phyloP scores from a whole-genome alignment of 169 alveolate genomes.

The Amoebophrya sp. region DNA sequence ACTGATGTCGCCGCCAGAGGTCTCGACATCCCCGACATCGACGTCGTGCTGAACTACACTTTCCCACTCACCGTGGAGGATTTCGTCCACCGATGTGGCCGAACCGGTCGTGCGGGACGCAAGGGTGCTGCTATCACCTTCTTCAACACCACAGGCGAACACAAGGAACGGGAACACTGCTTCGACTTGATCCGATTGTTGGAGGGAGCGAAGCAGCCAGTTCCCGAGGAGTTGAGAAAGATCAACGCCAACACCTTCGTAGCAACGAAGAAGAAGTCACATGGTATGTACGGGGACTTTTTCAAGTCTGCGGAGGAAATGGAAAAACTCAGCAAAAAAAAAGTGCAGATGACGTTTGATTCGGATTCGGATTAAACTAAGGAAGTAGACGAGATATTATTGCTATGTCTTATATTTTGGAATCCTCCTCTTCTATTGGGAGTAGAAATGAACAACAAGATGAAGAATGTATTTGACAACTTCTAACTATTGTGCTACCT shows the following conservation, averaged over 20 bases:
- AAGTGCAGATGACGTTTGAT: not conserved
- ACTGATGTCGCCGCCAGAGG: conserved; percentile 85
- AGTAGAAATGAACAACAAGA: too few species aligned
- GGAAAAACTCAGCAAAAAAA: not conserved
- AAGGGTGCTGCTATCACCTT: not conserved
- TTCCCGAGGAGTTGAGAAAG: not conserved
- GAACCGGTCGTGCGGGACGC: conserved; percentile 83
- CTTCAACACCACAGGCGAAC: not conserved
- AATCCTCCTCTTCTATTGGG: too few species aligned
- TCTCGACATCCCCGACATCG: conserved; percentile 67
- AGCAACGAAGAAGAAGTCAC: not conserved
- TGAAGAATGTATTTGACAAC: too few species aligned
- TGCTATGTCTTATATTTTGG: too few species aligned
- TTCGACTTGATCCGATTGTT: not conserved
- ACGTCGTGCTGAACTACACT: conserved; percentile 69
- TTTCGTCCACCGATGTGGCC: conserved; percentile 59
- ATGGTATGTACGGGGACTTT: not conserved
- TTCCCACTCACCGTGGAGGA: conserved; percentile 61
- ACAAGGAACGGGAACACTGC: not conserved
- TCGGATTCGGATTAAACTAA: not conserved
- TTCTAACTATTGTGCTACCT: too few species aligned
- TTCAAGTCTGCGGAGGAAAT: not conserved
- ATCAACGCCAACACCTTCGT: not conserved
- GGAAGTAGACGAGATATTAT: too few species aligned
- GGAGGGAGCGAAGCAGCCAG: not conserved